Base-by-base conservation (phyloP, 2,329 filamentous ascomycete genomes). In the Microsporum ferrugineum region DNA sequence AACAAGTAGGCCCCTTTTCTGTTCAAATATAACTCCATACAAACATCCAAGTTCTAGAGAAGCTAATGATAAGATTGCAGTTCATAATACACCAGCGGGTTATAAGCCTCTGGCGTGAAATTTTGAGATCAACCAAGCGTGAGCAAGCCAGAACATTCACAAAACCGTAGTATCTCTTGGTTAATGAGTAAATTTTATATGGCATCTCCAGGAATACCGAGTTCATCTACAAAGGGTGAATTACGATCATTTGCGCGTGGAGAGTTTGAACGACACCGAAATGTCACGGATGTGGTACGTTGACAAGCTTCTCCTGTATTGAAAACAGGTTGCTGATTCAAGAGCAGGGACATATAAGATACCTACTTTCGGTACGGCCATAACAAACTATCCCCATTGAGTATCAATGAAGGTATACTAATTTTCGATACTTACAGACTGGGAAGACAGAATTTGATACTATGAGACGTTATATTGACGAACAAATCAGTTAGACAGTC, bases 381-480 rank as follows among this genome's bases (percentile, higher is more conserved):
- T 5, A 14, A 5, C 14, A 5, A 8, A 31, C 14, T 29, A 8
- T 29, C 14, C 36, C 7, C 8, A 29, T 12, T 39, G 29, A 29
- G 4, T 60, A 27, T 64, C 66, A 55, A 10, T 41, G 8, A 41
- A n/a, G 27, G 4, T 29, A 5, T 41, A 36, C 34, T 57, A 39
- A 57, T n/a, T 23, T 36, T 17, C 38, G 31, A 6, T 23, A 8
- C 10, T 31, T 34, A 29, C 47, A 76, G 71, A 77, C 75, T 14
- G 77, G 76, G 2, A 78, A 78, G 63, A 66, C 76, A 1, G 77
- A 79, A 62, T 78, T 77, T 57, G 74, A 78, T 60, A 74, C 70
- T 3, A 77, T 78, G 75, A 73, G 68, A 60, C 71, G 76, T 43
- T 78, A 78, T 67, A 74, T 79, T 33, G 76, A 78, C 60, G 76